Base-by-base conservation (phyloP, 2,329 filamentous ascomycete genomes). In the Paracamarosporium sp. region DNA sequence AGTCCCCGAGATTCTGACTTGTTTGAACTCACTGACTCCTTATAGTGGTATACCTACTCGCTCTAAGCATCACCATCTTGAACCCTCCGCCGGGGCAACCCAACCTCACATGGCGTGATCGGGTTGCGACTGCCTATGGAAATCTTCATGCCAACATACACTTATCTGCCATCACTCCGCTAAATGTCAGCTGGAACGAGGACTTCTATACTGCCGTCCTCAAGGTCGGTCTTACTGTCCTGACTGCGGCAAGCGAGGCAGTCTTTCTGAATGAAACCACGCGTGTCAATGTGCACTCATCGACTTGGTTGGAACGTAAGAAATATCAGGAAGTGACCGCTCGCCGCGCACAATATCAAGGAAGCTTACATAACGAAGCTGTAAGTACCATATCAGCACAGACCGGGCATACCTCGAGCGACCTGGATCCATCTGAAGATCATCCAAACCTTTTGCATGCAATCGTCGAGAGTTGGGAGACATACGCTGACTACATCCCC, bases 131-230 rank as follows among this genome's bases (percentile, higher is more conserved):
- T 48, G 93, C 94, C 0, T 92, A 96, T 70, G 86, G 86, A 47
- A 98, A 98, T 65, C 90, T 98, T 83, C 93, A 97, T 76, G 93
- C 93, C 2, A 95, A 95, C 57, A 87, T 94, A 3, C 93, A 95
- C 12, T 83, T 97, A 22, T 90, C 90, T 1, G 89, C 78, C 8
- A 78, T 77, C 7, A 79, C 80, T 1, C 76, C 90, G 36, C 86
- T 97, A 35, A 87, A 89, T 12, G 86, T 98, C 53, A 91, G 89
- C 41, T 88, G 90, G 81, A 88, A 92, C 54, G 96, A 98, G 82
- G 95, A 99, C 73, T 97, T 98, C 72, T 99, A 98, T 74, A 96
- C 93, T 0, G 91, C 92, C 0, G 81, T 98, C 4, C 83, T 98
- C 3, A 89, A 93, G 58, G 87, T 92, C 33, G 95, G 95, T 0